Percentiles rank a stretch among this genome's conserved stretches.
Evolutionary conservation across 352 stramenopile genomes (phyloP).

Genomic region (Globisporangium lucens): DNA sequence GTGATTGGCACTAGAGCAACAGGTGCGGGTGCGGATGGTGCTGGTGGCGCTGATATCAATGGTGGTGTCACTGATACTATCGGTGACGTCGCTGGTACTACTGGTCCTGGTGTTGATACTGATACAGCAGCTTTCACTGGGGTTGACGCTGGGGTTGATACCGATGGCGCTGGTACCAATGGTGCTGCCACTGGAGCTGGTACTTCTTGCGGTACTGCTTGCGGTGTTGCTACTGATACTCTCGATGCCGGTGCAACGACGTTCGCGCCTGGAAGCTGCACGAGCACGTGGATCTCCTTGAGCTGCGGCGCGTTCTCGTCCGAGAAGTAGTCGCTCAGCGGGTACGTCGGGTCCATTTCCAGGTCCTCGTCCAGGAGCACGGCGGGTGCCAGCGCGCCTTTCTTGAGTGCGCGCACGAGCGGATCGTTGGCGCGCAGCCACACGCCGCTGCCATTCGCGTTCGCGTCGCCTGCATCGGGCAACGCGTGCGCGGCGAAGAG

Average conservation of each 20-base stretch:
- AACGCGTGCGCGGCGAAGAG: constrained; percentile 3
- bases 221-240: not conserved
- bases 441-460: not conserved
- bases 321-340: constrained; percentile 17
- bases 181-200: not conserved
- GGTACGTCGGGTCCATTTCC: constrained; percentile 18
- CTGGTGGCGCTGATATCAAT: not conserved
- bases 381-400: not conserved
- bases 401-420: constrained; percentile 5
- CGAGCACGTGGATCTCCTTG: not conserved
- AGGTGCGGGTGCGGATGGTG: not conserved
- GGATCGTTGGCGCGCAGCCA: constrained; percentile 12
- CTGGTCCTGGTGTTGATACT: too few species aligned
- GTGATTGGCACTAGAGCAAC: not conserved
- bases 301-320: constrained; percentile 1
- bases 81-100: not conserved
- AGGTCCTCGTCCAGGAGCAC: constrained; percentile 5
- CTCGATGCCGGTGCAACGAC: not conserved
- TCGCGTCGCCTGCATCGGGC: not conserved
- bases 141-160: not conserved
- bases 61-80: not conserved
- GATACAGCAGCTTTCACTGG: too few species aligned
- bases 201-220: not conserved
- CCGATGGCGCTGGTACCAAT: not conserved
- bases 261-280: not conserved